Evolutionary conservation across 345 rosid genomes (phyloP).

Genomic region (Gossypium herbaceum): DNA sequence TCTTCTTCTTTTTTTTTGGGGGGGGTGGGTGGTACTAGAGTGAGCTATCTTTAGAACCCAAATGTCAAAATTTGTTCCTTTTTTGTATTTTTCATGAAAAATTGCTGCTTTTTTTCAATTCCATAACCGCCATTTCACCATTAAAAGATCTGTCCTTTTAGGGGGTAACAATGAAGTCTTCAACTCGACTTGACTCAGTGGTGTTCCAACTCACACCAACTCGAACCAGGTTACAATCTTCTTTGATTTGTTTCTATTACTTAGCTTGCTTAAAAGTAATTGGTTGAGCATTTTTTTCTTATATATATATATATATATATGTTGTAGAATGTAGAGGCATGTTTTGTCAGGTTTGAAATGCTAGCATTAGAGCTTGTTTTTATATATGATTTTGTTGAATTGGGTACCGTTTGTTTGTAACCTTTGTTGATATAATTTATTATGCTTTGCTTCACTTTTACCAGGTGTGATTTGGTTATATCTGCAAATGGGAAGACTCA

Average conservation of each 20-base stretch:
- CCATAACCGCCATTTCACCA: background rate
- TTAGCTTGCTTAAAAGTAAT: background rate
- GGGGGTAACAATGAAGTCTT: slow-evolving; percentile 56
- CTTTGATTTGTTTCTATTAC: background rate
- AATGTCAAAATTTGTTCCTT: slow-evolving; percentile 5
- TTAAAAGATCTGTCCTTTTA: slow-evolving; percentile 23
- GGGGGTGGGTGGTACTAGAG: background rate
- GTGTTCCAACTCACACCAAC: slow-evolving; percentile 98
- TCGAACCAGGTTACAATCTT: slow-evolving; percentile 64
- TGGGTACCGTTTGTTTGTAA: no score
- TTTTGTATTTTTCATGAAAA: background rate
- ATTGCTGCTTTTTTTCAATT: background rate
- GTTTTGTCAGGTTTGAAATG: no score
- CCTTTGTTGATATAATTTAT: background rate
- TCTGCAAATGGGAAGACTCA: slow-evolving; percentile 70
- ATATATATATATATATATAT: no score
- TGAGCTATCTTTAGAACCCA: slow-evolving; percentile 17
- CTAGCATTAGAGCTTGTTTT: no score
- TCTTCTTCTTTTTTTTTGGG: background rate
- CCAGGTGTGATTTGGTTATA: slow-evolving; percentile 90
- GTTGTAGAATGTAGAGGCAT: no score
- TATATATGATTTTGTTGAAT: no score
- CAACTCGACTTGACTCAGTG: slow-evolving; percentile 74
- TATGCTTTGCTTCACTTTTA: background rate
- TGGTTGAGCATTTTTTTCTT: no score